These are phyloP conservation scores for Coemansia brasiliensis DNA, from an alignment of 192 early-diverging fungal species.

Conservation along the genomic window DNA sequence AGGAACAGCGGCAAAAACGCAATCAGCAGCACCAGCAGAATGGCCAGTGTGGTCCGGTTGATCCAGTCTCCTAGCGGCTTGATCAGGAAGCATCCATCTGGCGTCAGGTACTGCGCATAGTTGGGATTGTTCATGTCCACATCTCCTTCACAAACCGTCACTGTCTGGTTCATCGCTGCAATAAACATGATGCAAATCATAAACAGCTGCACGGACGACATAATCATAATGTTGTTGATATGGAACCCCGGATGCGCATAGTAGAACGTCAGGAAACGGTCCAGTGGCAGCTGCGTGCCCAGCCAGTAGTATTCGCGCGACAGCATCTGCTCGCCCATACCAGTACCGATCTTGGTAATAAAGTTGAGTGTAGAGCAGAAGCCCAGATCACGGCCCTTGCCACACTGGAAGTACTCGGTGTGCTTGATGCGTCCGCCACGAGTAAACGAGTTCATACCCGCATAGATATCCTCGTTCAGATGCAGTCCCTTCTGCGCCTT, in stretches of 20 bases:
- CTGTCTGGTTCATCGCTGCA: slow-evolving; percentile 65
- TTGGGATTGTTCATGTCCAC: slow-evolving; percentile 59
- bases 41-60: slow-evolving; percentile 76
- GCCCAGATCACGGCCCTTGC: slow-evolving; percentile 87
- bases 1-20: slow-evolving; percentile 79
- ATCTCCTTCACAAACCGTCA: slow-evolving; percentile 61
- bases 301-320: slow-evolving; percentile 92
- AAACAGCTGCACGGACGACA: slow-evolving; percentile 79
- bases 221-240: slow-evolving; percentile 86
- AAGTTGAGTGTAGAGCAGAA: slow-evolving; percentile 88
- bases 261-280: slow-evolving; percentile 85
- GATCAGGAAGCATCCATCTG: slow-evolving; percentile 68
- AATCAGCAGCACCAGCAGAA: slow-evolving; percentile 78
- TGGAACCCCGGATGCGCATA: slow-evolving; percentile 90
- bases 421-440: slow-evolving; percentile 87
- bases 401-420: slow-evolving; percentile 88
- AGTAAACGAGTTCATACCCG: slow-evolving; percentile 85
- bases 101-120: slow-evolving; percentile 51
- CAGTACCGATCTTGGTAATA: slow-evolving; percentile 86
- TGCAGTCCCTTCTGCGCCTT: slow-evolving; percentile 90
- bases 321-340: slow-evolving; percentile 92
- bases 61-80: slow-evolving; percentile 80
- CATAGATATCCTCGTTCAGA: slow-evolving; percentile 90
- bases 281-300: slow-evolving; percentile 79
- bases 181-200: slow-evolving; percentile 78